Base-by-base conservation (phyloP, 176 grass and related monocot species). In the Themeda triandra region DNA sequence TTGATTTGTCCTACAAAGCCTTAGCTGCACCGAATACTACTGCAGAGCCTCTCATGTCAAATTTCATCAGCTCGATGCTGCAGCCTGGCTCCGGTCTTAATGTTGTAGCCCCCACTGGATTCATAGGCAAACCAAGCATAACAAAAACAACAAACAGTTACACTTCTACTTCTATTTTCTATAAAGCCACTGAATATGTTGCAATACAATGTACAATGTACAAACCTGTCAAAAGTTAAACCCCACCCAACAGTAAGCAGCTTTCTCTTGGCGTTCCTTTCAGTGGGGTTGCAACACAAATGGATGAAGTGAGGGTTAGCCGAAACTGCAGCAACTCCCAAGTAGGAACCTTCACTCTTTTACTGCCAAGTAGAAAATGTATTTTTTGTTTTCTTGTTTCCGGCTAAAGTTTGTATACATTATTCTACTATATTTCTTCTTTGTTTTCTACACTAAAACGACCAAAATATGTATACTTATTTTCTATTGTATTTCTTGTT, bases 61-160 rank as follows among this genome's bases (percentile, higher is more conserved):
- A 94, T 86, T 98, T 98, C 96, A 98, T 98, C 62, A 98, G 76
- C 33, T 98, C 96, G 17, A 98, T 98, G 63, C 30, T 92, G 87
- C 91, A 95, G 40, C 89, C 92, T 82, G 92, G 91, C n/a, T 27
- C 96, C 96, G 23, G 88, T 93, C 85, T 98, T 98, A 87, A 98
- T 98, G 91, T 98, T 98, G 91, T 98, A 98, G 79, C 93, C 96
- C 83, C 96, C 96, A 69, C 96, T 98, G 84, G n/a, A 78, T 58
- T 81, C 65, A 85, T 80, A 32, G 23, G 54, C 32, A 54, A 86
- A 62, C 60, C 23, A 48, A 84, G 19, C 36, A 53, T 73, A 63
- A 62, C 63, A 64, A 17, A 69, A n/a, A 31, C 23, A 41, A 13
- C n/a, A 77, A 32, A 41, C 18, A 53, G 3, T 29, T 80, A 28